Base-by-base conservation (phyloP, 2,329 filamentous ascomycete species). In the Aureobasidium sp. region DNA sequence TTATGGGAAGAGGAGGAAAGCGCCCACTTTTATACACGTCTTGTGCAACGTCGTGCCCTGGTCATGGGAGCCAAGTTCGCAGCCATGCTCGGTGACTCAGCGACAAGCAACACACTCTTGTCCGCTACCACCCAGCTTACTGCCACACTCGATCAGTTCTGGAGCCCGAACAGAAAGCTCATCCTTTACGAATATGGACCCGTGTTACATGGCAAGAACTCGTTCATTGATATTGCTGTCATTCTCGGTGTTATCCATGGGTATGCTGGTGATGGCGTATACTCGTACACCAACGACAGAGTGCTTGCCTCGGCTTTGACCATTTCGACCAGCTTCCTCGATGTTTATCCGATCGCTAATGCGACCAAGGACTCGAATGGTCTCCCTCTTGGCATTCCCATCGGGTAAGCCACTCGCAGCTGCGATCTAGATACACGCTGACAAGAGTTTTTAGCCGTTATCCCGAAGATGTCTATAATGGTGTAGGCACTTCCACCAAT, bases 391-490 rank as follows among this genome's bases (percentile, higher is more conserved):
- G 71, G 69, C 24, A 69, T 72, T n/a, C 71, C 71, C 7, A 67
- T 73, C n/a, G 71, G 67, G 67, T 68, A 52, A 61, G 65, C 48
- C 5, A 2, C 15, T 36, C 7, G 10, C 5, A 36, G 5, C 17
- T 17, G 34, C 12, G 12, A 5, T 37, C 1, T 7, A 7, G n/a
- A 32, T 10, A 34, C 9, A n/a, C 13, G 41, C 66, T 68, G 15
- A 67, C 43, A 24, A 27, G 20, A 8, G 20, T 20, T 10, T 10
- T 5, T 36, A 67, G 71, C 3, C 69, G 71, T 5, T 73, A 73
- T 51, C 71, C 71, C n/a, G 71, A 73, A 61, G 72, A 73, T 52
- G 66, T 72, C 15, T 73, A 73, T 63, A 71, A 70, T 39, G 71
- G 71, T 9, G 68, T 66, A 10, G 71, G 68, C 4, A 73, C 71